Evolutionary conservation across 257 asterid species (phyloP).

Genomic region (Ilex aquifolium): DNA sequence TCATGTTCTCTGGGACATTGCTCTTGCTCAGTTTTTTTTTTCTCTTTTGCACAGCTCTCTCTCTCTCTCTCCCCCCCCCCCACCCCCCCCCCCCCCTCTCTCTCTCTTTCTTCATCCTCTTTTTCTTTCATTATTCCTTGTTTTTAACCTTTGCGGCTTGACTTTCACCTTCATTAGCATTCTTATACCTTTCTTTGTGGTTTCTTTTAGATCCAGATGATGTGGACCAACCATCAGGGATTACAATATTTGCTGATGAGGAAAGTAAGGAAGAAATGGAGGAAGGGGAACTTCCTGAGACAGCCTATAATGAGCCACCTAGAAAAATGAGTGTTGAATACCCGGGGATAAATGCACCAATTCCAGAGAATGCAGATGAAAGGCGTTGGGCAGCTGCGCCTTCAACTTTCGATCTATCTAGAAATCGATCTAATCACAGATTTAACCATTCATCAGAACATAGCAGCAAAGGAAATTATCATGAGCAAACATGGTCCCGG

Average conservation of each 20-base stretch:
- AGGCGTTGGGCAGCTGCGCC: constrained; percentile 58
- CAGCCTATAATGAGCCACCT: constrained; percentile 27
- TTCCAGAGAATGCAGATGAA: constrained; percentile 74
- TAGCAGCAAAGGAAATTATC: constrained; percentile 28
- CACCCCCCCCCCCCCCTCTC: no score
- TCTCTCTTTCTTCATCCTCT: no score
- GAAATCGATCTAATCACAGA: constrained; percentile 42
- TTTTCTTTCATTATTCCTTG: neutral
- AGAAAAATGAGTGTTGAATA: constrained; percentile 63
- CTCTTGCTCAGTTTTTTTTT: no score
- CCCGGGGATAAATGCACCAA: constrained; percentile 93
- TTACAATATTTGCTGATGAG: constrained; percentile 81
- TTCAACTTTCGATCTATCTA: constrained; percentile 22
- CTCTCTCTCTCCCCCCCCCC: neutral
- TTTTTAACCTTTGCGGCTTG: neutral
- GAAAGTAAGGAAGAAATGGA: constrained; percentile 39
- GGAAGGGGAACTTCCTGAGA: constrained; percentile 70
- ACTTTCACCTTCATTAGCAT: neutral
- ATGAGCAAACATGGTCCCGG: constrained; percentile 22
- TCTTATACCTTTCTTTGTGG: neutral
- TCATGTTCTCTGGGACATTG: no score
- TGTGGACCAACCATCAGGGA: constrained; percentile 84
- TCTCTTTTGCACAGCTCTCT: neutral
- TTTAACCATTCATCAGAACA: constrained; percentile 34
- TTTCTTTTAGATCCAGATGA: constrained; percentile 39